Evolutionary conservation across 805 yeast genomes (phyloP).

Genomic region (Aciculoconidium aculeatum): DNA sequence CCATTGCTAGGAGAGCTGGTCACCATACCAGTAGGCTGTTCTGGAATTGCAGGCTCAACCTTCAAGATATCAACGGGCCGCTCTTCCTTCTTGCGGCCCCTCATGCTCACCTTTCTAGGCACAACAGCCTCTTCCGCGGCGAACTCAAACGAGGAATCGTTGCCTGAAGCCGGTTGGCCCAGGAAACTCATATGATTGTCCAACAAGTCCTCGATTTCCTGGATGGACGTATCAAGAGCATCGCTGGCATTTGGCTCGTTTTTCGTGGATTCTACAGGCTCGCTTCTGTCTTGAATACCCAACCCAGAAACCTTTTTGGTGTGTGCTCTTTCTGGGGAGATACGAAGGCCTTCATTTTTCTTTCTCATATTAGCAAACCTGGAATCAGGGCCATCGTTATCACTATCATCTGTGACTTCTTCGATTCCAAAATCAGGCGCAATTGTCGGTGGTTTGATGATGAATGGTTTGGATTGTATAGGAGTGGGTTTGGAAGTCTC

Average conservation of each 20-base stretch:
- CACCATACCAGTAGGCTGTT: slow-evolving; percentile 1
- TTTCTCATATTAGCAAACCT: too few species aligned
- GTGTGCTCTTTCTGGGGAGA: too few species aligned
- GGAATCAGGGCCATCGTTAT: slow-evolving; percentile 15
- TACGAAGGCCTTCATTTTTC: too few species aligned
- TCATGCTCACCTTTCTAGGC: too few species aligned
- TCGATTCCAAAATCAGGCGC: slow-evolving; percentile 33
- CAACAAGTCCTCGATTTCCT: slow-evolving; percentile 36
- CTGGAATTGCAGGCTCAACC: slow-evolving; percentile 3
- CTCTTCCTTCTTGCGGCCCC: too few species aligned
- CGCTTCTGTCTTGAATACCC: too few species aligned
- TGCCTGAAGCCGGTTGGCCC: background rate
- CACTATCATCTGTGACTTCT: slow-evolving; percentile 26
- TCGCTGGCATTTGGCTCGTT: slow-evolving; percentile 8
- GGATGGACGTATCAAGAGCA: slow-evolving; percentile 29
- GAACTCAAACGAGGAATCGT: slow-evolving; percentile 6
- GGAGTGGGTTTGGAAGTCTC: slow-evolving; percentile 4
- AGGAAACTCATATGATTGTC: slow-evolving; percentile 11
- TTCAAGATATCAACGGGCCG: too few species aligned
- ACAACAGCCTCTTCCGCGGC: too few species aligned
- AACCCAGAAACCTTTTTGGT: too few species aligned
- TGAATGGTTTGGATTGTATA: too few species aligned
- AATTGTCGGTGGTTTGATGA: slow-evolving; percentile 3
- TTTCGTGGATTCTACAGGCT: slow-evolving; percentile 14
- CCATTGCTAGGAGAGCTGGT: too few species aligned